phyloP scores from a whole-genome alignment of 2,329 filamentous ascomycete genomes.

The Macrophomina phaseolina region DNA sequence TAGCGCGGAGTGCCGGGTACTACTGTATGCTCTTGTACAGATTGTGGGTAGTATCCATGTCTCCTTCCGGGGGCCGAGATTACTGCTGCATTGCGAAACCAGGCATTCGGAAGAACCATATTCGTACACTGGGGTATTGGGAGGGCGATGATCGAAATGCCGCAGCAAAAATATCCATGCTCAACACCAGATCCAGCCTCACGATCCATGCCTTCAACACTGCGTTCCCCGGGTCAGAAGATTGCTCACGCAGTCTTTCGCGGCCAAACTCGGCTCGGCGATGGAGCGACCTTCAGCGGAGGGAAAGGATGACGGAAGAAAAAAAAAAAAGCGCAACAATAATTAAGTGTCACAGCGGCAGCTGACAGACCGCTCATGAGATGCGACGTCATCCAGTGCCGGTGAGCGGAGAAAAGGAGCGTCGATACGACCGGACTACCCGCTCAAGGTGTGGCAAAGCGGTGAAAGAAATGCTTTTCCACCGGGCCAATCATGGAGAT shows the following conservation, averaged over 20 bases:
- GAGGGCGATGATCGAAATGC: not conserved
- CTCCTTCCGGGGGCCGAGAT: not conserved
- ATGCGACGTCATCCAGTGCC: not conserved
- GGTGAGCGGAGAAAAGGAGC: not conserved
- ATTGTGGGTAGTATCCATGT: not conserved
- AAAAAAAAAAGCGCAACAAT: not conserved
- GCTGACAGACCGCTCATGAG: not conserved
- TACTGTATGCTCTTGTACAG: not conserved
- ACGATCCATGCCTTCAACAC: not conserved
- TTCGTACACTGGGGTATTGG: not conserved
- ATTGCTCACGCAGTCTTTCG: not conserved
- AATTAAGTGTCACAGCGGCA: not conserved
- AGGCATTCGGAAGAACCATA: not conserved
- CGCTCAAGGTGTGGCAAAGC: not conserved
- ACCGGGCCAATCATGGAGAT: not conserved
- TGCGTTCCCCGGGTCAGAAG: not conserved
- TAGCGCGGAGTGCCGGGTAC: not conserved
- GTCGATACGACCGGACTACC: not conserved
- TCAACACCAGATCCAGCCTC: not conserved
- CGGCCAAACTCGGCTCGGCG: not conserved
- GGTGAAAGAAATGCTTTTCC: not conserved
- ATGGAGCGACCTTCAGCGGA: not conserved
- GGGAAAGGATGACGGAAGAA: not conserved
- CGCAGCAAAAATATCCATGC: not conserved
- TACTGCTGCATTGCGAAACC: constrained; percentile 6